These are phyloP conservation scores for Sporobolomyces roseus DNA, from an alignment of 768 basidiomycete genomes.

Conservation along the genomic window DNA sequence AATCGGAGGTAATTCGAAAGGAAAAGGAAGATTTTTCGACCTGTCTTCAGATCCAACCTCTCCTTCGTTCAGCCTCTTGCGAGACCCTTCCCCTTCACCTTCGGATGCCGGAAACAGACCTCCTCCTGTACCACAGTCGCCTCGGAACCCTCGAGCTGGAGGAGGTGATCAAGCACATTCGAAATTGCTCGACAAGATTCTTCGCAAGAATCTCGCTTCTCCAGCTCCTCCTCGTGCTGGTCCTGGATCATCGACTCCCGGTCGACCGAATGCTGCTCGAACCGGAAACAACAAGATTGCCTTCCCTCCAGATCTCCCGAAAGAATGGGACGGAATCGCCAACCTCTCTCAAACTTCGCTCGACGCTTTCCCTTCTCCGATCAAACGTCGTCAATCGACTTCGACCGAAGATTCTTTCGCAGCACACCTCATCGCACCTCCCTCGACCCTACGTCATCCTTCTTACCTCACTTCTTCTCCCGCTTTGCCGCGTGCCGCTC, in stretches of 20 bases:
- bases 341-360: slow-evolving; percentile 59
- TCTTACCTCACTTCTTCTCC: slow-evolving; percentile 37
- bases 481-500: neutral
- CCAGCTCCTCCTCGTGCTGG: slow-evolving; percentile 51
- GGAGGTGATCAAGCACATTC: slow-evolving; percentile 40
- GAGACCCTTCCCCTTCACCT: neutral
- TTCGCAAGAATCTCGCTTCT: slow-evolving; percentile 49
- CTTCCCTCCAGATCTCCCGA: slow-evolving; percentile 56
- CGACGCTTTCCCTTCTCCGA: slow-evolving; percentile 51
- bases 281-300: slow-evolving; percentile 53
- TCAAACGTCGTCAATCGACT: slow-evolving; percentile 55
- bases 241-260: slow-evolving; percentile 58
- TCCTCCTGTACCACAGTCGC: no score
- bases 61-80: slow-evolving; percentile 20
- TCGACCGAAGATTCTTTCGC: no score
- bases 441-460: slow-evolving; percentile 59
- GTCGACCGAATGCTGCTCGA: slow-evolving; percentile 43
- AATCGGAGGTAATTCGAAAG: slow-evolving; percentile 5
- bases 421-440: no score
- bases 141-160: neutral
- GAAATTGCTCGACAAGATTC: slow-evolving; percentile 44
- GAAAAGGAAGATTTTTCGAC: slow-evolving; percentile 11
- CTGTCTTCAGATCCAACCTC: slow-evolving; percentile 16
- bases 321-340: slow-evolving; percentile 68
- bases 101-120: neutral